Evolutionary conservation across 768 basidiomycete genomes (phyloP).

Genomic region (Collybiopsis confluens): DNA sequence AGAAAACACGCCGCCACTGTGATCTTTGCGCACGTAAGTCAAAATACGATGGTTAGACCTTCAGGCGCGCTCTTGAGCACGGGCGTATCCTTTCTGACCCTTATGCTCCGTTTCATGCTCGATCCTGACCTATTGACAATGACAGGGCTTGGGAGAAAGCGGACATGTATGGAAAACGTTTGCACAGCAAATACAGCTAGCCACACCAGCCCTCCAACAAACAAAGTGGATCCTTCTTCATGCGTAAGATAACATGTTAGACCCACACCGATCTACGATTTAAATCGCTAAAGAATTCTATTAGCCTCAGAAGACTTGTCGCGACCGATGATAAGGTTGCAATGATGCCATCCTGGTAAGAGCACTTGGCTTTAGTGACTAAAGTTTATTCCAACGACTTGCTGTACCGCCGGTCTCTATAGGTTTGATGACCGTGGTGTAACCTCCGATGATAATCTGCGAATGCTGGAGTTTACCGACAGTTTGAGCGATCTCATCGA

Average conservation of each 20-base stretch:
- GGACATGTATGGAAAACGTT: slow-evolving; percentile 77
- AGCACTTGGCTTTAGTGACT: neutral
- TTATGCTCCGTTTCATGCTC: too few species aligned
- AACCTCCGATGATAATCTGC: neutral
- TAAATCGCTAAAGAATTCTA: too few species aligned
- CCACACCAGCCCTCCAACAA: slow-evolving; percentile 50
- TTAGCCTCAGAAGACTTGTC: neutral
- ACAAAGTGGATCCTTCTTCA: slow-evolving; percentile 92
- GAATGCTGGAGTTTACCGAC: neutral
- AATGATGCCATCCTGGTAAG: neutral
- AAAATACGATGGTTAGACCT: too few species aligned
- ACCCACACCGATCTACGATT: neutral
- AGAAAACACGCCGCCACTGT: slow-evolving; percentile 78
- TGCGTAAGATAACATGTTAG: slow-evolving; percentile 28
- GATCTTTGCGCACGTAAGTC: slow-evolving; percentile 67
- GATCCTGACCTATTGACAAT: neutral
- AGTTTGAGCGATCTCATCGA: slow-evolving; percentile 48
- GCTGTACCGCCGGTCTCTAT: neutral
- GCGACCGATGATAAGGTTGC: neutral
- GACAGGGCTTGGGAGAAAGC: slow-evolving; percentile 63
- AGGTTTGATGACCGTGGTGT: neutral
- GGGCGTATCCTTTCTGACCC: too few species aligned
- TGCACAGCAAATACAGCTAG: slow-evolving; percentile 56
- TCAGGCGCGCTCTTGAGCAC: too few species aligned
- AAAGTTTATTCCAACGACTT: neutral